phyloP scores from a whole-genome alignment of 306 rosid genomes.

The Geum urbanum region DNA sequence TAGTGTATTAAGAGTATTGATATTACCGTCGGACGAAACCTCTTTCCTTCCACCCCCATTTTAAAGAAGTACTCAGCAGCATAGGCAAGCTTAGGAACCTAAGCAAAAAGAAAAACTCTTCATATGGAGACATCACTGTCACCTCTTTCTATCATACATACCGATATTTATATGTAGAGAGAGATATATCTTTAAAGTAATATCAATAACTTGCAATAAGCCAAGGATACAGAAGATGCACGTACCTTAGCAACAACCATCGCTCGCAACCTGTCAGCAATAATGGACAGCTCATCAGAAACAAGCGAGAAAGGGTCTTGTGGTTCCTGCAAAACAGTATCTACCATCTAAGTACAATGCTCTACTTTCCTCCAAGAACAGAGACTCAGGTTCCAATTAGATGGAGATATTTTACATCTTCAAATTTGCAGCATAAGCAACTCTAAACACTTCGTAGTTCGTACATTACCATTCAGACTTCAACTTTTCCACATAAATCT shows the following conservation, averaged over 20 bases:
- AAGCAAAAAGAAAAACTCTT: constrained; percentile 18
- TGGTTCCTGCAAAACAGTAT: constrained; percentile 36
- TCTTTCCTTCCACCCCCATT: constrained; percentile 93
- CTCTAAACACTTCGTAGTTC: too few species aligned
- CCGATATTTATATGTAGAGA: too few species aligned
- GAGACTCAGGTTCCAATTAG: too few species aligned
- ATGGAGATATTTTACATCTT: too few species aligned
- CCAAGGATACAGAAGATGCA: constrained; percentile 6
- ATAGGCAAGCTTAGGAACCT: constrained; percentile 98
- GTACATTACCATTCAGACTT: too few species aligned
- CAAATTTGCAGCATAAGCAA: too few species aligned
- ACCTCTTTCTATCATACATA: too few species aligned
- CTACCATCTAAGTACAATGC: too few species aligned
- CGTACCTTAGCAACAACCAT: constrained; percentile 86
- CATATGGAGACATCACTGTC: background rate
- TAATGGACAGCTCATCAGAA: constrained; percentile 74
- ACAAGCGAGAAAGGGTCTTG: constrained; percentile 89
- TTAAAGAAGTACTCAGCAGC: constrained; percentile 94
- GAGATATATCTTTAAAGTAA: background rate
- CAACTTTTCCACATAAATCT: too few species aligned
- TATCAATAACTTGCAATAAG: constrained; percentile 2
- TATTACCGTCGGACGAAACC: constrained; percentile 93
- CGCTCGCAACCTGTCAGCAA: constrained; percentile 68
- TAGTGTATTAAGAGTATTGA: constrained; percentile 6
- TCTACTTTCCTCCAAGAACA: too few species aligned